Evolutionary conservation across 1,284 basidiomycete species (phyloP), one percentile per base, ranked within the genome.

Genomic region (Volvariella volvacea): DNA sequence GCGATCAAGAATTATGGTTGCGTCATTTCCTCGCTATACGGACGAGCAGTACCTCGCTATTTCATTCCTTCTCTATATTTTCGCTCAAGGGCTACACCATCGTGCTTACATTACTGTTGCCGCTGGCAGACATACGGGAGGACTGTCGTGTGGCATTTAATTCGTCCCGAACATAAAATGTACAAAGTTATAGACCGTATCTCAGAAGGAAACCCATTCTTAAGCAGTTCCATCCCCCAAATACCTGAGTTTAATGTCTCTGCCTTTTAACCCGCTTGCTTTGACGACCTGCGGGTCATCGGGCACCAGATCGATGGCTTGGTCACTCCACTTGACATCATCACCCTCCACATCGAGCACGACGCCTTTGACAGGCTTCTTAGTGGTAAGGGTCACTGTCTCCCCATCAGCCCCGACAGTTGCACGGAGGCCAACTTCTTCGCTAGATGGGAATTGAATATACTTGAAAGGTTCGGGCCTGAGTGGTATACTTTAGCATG

Each of bases 401-500:
- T 85, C 80, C 20, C 80, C 80, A 48, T 83, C 78, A 4, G 57
- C 50, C n/a, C 60, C 62, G 9, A 78, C 67, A 4, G 57, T 60
- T 44, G 82, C 71, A 43, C 70, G 62, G 43, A 92, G 68, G 17
- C 75, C 78, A 22, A 84, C 58, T 45, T 77, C 72, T 42, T 73
- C 62, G 37, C 73, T 63, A 16, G 76, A 56, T 31, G 90, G 88
- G 72, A 92, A 92, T 39, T 76, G 70, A 61, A 94, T 81, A 64
- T 80, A 93, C 65, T 95, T 94, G 74, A 84, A 93, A 21, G 92
- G 92, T 61, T 92, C 88, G 9, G 88, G 88, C 88, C 88, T 91
- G 52, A 42, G 38, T 28, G 44, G 46, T 41, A 39, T 30, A 41
- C 43, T 20, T 31, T 28, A 21, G 19, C 33, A 44, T 42, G 48